Percentiles rank a stretch among this genome's conserved stretches.
phyloP scores from a whole-genome alignment of 805 yeast species.

The Millerozyma miso region DNA sequence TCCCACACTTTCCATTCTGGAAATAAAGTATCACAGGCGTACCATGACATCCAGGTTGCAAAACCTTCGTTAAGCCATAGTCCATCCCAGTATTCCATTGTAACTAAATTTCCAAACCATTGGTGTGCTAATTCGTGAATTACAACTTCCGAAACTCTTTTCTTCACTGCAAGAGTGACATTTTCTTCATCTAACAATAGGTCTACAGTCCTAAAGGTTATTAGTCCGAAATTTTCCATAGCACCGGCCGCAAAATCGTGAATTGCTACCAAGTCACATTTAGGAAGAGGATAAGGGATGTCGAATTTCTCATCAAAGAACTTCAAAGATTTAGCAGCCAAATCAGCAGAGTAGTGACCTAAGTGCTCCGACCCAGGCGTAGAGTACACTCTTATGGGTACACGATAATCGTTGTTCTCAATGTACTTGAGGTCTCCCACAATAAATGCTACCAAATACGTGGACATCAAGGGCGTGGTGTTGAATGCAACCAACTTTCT shows the following conservation, averaged over 20 bases:
- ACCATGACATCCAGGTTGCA: conserved; percentile 91
- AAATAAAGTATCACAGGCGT: conserved; percentile 67
- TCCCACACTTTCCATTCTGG: conserved; percentile 91
- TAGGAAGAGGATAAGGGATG: conserved; percentile 74
- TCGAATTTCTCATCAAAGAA: conserved; percentile 72
- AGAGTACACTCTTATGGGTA: conserved; percentile 77
- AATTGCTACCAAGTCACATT: conserved; percentile 76
- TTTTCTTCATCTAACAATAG: conserved; percentile 66
- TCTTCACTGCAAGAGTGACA: conserved; percentile 59
- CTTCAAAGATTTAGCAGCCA: conserved; percentile 69
- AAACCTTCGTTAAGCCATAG: conserved; percentile 87
- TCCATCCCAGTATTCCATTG: conserved; percentile 93
- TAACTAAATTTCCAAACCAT: conserved; percentile 87
- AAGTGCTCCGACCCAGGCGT: conserved; percentile 72
- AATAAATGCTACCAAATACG: conserved; percentile 80
- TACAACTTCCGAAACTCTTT: conserved; percentile 79
- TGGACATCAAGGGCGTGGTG: conserved; percentile 75
- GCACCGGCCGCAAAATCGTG: conserved; percentile 87
- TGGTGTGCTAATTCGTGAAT: conserved; percentile 90
- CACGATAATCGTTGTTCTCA: conserved; percentile 59
- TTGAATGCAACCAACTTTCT: conserved; percentile 60
- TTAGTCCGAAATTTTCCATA: conserved; percentile 83
- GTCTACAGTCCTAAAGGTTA: conserved; percentile 76
- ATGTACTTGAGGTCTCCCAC: conserved; percentile 76
- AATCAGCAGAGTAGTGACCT: conserved; percentile 69